Conservation (phyloP, 23 red algal genomes). For the Agarophyton chilense region DNA sequence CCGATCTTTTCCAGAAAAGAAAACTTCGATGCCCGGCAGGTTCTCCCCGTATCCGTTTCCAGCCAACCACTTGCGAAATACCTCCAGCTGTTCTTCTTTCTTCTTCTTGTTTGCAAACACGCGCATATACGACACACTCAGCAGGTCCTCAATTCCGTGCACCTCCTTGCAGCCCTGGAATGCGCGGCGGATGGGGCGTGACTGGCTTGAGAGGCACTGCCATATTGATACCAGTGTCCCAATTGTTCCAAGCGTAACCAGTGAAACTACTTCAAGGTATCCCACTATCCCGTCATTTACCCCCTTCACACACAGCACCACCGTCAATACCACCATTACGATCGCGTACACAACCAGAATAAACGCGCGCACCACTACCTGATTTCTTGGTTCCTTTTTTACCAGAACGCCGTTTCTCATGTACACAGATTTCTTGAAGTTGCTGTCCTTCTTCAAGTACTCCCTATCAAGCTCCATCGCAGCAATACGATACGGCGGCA, state of each 20-base stretch:
- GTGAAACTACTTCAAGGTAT: not conserved
- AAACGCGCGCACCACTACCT: not conserved
- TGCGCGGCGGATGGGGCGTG: not conserved
- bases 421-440: constrained; percentile 13
- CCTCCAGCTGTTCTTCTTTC: not conserved
- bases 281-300: not conserved
- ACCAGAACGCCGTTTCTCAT: not conserved
- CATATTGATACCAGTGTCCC: not conserved
- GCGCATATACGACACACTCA: not conserved
- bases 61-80: not conserved
- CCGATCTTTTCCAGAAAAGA: not conserved
- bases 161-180: constrained; percentile 6
- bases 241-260: not conserved
- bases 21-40: constrained; percentile 17
- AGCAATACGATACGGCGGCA: not conserved
- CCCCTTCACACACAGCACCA: constrained; percentile 6
- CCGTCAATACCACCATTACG: not conserved
- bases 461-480: not conserved
- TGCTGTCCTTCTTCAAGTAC: not conserved
- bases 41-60: constrained; percentile 1
- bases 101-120: not conserved
- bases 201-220: constrained; percentile 8
- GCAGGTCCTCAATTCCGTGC: constrained; percentile 9
- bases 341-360: not conserved
- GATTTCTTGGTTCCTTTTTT: not conserved